A percentile compares a stretch with the other conserved stretches of the same genome.
phyloP scores from a whole-genome alignment of 164 flowering plant species.

The Magnolia sinica region DNA sequence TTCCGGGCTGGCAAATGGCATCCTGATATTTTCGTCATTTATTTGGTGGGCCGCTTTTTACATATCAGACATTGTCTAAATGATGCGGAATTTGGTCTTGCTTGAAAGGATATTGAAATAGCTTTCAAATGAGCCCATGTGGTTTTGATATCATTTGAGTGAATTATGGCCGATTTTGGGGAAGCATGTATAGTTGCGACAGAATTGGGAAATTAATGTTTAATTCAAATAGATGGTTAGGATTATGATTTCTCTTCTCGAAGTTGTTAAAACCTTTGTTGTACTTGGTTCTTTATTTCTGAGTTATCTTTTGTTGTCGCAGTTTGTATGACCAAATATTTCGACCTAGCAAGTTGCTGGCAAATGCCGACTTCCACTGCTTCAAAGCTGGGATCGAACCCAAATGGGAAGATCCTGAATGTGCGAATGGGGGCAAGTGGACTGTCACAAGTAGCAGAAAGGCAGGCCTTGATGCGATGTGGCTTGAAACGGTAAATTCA shows the following conservation, averaged over 20 bases:
- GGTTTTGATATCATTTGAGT: neutral
- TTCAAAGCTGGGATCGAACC: slow-evolving; percentile 88
- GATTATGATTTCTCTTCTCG: neutral
- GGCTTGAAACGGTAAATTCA: slow-evolving; percentile 82
- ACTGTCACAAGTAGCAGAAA: slow-evolving; percentile 54
- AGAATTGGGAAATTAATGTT: neutral
- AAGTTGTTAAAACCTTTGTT: neutral
- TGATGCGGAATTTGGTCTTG: too few relatives aligned
- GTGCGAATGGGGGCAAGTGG: slow-evolving; percentile 96
- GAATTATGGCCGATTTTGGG: neutral
- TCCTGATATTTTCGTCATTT: too few relatives aligned
- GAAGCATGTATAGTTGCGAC: neutral
- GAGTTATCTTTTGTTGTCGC: slow-evolving; percentile 16
- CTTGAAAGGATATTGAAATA: too few relatives aligned
- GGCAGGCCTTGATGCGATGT: slow-evolving; percentile 61
- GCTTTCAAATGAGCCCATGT: too few relatives aligned
- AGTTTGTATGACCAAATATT: slow-evolving; percentile 83
- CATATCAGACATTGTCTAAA: too few relatives aligned
- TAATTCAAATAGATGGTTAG: neutral
- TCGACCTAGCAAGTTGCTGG: slow-evolving; percentile 69
- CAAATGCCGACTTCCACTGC: slow-evolving; percentile 73
- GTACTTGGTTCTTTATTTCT: neutral
- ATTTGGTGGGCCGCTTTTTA: too few relatives aligned
- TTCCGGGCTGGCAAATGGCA: too few relatives aligned
- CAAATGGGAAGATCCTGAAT: slow-evolving; percentile 96